These are phyloP conservation scores for Endocladia muricata DNA, from an alignment of 31 red algal genomes.

Conservation along the genomic window DNA sequence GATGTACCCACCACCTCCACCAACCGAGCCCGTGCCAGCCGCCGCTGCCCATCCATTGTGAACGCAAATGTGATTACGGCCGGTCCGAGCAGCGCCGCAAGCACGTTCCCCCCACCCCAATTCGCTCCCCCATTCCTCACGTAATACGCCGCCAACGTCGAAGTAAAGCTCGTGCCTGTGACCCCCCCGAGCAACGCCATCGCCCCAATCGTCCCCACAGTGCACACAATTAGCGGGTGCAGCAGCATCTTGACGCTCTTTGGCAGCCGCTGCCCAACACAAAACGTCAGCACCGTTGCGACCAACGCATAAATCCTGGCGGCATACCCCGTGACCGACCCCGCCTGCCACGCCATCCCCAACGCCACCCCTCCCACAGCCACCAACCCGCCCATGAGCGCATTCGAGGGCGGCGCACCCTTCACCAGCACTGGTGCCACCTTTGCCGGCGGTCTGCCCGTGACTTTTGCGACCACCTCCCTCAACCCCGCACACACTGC, in stretches of 20 bases:
- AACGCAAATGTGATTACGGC: conserved; percentile 98
- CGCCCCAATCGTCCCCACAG: conserved; percentile 48
- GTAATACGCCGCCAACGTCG: conserved; percentile 50
- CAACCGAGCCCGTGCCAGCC: conserved; percentile 34
- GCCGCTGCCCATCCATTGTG: conserved; percentile 80
- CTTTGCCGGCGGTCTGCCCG: conserved; percentile 19
- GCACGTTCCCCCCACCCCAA: conserved; percentile 77
- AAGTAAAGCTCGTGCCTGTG: conserved; percentile 35
- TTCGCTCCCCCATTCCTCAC: not conserved
- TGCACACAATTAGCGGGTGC: conserved; percentile 91
- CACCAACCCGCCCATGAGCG: conserved; percentile 31
- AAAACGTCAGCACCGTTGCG: conserved; percentile 80
- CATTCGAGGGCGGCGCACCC: conserved; percentile 44
- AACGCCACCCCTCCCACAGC: conserved; percentile 13
- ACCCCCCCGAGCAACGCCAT: conserved; percentile 49
- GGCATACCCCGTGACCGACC: not conserved
- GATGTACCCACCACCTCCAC: conserved; percentile 71
- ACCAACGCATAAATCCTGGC: conserved; percentile 46
- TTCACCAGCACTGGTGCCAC: not conserved
- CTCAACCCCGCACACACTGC: conserved; percentile 36
- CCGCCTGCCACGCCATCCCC: conserved; percentile 5
- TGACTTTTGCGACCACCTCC: conserved; percentile 14
- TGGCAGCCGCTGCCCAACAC: conserved; percentile 75
- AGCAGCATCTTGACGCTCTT: conserved; percentile 44
- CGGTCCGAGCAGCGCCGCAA: conserved; percentile 84